Evolutionary conservation across 2,329 filamentous ascomycete genomes (phyloP).

Genomic region (Cladosporium sp.): DNA sequence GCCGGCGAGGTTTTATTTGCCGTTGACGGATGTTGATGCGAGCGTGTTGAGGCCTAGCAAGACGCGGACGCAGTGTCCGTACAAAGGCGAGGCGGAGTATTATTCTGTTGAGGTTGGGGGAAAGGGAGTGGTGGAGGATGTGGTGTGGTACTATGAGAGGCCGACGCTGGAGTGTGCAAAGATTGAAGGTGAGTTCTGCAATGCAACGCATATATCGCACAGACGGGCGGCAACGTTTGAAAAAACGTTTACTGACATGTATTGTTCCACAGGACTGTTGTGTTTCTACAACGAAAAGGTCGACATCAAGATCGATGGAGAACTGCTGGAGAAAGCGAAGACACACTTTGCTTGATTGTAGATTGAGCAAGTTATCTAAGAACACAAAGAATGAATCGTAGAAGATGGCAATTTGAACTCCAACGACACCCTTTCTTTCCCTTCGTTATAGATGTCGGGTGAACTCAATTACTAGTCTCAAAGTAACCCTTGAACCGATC

Average conservation of each 20-base stretch:
- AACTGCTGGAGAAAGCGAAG: slow-evolving; percentile 28
- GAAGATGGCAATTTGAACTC: neutral
- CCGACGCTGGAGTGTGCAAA: slow-evolving; percentile 54
- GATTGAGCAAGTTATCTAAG: neutral
- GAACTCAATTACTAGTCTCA: slow-evolving; percentile 17
- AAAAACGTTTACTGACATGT: neutral
- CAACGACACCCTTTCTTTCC: neutral
- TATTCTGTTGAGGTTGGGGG: slow-evolving; percentile 47
- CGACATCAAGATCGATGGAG: slow-evolving; percentile 53
- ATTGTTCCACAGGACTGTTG: slow-evolving; percentile 16
- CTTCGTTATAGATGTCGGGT: neutral
- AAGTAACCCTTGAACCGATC: slow-evolving; percentile 73
- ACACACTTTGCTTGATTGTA: slow-evolving; percentile 24
- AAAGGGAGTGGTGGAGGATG: slow-evolving; percentile 41
- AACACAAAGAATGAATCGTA: neutral
- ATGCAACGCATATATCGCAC: too few relatives aligned
- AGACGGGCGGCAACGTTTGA: too few relatives aligned
- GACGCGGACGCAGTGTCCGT: slow-evolving; percentile 58
- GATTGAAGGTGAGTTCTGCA: slow-evolving; percentile 44
- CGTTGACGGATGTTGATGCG: slow-evolving; percentile 48
- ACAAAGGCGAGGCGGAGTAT: slow-evolving; percentile 63
- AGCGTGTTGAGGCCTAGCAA: slow-evolving; percentile 46
- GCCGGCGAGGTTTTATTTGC: slow-evolving; percentile 57
- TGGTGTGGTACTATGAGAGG: slow-evolving; percentile 60
- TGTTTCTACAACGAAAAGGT: slow-evolving; percentile 69